Conservation (phyloP, 2,329 filamentous ascomycete genomes). For the Penicillium aurantiogriseum region DNA sequence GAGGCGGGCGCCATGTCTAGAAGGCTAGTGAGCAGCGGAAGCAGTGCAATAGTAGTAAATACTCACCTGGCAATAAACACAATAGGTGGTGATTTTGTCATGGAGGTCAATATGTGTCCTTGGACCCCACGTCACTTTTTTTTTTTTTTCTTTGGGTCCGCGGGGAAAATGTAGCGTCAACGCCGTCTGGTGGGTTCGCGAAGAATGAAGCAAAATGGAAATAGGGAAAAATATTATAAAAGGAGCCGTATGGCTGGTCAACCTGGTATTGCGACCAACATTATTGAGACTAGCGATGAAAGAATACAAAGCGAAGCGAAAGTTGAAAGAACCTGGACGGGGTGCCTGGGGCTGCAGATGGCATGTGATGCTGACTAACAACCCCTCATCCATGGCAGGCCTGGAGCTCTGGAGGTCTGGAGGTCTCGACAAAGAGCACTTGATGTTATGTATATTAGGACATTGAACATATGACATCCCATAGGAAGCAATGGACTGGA, state of each 20-base stretch:
- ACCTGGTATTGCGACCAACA: background rate
- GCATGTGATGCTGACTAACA: conserved; percentile 12
- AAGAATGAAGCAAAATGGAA: background rate
- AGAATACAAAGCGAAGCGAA: background rate
- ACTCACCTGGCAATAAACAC: conserved; percentile 45
- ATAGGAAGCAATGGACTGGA: background rate
- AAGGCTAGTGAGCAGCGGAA: conserved; percentile 40
- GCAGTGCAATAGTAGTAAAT: background rate
- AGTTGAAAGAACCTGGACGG: background rate
- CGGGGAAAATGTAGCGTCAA: background rate
- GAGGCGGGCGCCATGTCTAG: conserved; percentile 84
- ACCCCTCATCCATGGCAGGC: background rate
- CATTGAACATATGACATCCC: background rate
- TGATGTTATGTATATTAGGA: background rate
- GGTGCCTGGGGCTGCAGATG: background rate
- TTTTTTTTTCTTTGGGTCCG: background rate
- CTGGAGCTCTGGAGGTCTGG: too few relatives aligned
- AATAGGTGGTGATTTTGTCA: conserved; percentile 42
- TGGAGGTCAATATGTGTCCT: conserved; percentile 17
- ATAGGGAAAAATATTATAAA: background rate
- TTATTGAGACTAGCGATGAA: conserved; percentile 1
- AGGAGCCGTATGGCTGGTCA: background rate
- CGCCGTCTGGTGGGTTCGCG: background rate
- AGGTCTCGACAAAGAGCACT: background rate
- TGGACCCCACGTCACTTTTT: background rate